Evolutionary conservation across 345 rosid species (phyloP).

Genomic region (Nasturtium officinale): DNA sequence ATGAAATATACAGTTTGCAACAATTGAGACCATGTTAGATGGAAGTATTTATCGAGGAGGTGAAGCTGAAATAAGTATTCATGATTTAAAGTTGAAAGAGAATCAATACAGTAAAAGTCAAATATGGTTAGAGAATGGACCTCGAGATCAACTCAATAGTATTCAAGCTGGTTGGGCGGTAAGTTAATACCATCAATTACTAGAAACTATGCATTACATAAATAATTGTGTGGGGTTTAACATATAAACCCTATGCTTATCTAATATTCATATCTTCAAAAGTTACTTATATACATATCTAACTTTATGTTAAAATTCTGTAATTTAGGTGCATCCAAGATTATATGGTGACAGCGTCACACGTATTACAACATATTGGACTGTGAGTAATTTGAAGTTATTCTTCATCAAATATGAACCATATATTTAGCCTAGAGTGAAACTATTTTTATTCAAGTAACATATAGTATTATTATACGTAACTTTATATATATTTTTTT

Average conservation of each 20-base stretch:
- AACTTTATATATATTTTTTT: no score
- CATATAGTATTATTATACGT: neutral
- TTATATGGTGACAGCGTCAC: constrained; percentile 33
- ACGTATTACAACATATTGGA: constrained; percentile 34
- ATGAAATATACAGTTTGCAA: constrained; percentile 24
- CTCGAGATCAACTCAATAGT: constrained; percentile 20
- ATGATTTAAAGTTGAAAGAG: neutral
- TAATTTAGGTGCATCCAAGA: constrained; percentile 33
- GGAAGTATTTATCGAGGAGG: constrained; percentile 32
- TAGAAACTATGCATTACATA: no score
- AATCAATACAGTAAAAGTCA: constrained; percentile 28
- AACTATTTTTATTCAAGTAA: neutral
- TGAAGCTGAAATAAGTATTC: constrained; percentile 27
- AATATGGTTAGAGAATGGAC: constrained; percentile 40
- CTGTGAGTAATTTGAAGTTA: constrained; percentile 14
- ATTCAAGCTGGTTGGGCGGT: constrained; percentile 41
- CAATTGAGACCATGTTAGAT: constrained; percentile 24
- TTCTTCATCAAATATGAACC: neutral
- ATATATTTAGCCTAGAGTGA: neutral
- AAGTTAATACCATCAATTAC: neutral
- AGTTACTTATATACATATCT: neutral
- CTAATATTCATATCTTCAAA: neutral
- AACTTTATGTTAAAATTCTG: neutral
- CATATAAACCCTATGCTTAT: no score
- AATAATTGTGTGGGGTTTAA: no score